Conservation (phyloP, 2,329 filamentous ascomycete species). For the Bipolaris victoriae region DNA sequence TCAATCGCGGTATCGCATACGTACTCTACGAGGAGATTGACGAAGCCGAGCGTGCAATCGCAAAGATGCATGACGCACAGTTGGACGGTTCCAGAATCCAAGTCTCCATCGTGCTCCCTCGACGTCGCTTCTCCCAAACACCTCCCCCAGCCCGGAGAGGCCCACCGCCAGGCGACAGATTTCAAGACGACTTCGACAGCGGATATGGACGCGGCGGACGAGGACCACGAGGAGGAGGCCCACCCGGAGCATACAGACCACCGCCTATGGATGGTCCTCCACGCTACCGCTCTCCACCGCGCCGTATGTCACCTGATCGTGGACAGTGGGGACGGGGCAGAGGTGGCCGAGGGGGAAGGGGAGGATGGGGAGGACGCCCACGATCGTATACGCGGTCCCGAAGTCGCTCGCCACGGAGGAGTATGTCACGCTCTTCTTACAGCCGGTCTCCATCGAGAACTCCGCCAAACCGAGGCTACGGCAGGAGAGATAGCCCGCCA, state of each 20-base stretch:
- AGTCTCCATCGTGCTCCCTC: constrained; percentile 86
- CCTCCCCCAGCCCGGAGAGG: constrained; percentile 74
- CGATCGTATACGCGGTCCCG: constrained; percentile 46
- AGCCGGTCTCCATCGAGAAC: constrained; percentile 47
- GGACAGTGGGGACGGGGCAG: constrained; percentile 35
- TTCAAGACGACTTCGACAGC: constrained; percentile 29
- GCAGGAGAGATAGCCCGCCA: constrained; percentile 23
- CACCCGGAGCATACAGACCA: constrained; percentile 45
- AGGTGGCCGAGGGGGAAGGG: constrained; percentile 45
- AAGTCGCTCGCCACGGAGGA: constrained; percentile 52
- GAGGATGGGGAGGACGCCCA: constrained; percentile 33
- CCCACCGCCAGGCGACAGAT: constrained; percentile 36
- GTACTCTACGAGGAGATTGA: constrained; percentile 79
- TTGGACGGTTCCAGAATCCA: constrained; percentile 82
- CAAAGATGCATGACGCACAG: constrained; percentile 98
- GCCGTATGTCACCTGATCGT: constrained; percentile 24
- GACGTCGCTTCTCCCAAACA: constrained; percentile 79
- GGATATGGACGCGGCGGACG: constrained; percentile 25
- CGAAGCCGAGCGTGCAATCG: constrained; percentile 85
- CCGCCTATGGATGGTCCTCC: constrained; percentile 44
- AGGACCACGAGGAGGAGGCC: constrained; percentile 39
- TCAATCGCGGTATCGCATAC: constrained; percentile 91
- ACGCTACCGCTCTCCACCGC: constrained; percentile 51
- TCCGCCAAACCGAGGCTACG: constrained; percentile 33
- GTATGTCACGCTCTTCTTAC: constrained; percentile 50